Conservation (phyloP, 192 early-diverging fungal genomes). For the Coemansia sp. region DNA sequence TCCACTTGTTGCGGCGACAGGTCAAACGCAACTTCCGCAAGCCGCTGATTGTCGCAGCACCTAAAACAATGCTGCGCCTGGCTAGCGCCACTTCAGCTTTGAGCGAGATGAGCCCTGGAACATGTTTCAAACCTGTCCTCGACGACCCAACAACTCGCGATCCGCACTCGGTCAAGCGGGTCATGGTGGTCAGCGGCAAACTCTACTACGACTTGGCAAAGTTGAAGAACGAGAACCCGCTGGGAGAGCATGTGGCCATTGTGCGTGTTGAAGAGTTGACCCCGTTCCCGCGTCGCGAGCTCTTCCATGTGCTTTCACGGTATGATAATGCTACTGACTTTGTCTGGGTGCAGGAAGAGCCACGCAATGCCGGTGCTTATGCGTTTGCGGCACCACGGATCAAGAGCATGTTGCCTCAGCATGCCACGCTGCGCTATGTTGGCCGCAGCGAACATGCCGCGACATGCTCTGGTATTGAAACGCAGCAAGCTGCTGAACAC, state of each 20-base stretch:
- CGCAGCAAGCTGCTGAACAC: conserved; percentile 68
- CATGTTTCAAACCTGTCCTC: conserved; percentile 82
- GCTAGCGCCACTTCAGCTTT: conserved; percentile 70
- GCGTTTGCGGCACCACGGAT: conserved; percentile 84
- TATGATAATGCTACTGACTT: conserved; percentile 70
- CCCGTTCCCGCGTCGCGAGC: conserved; percentile 80
- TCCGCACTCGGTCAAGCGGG: conserved; percentile 51
- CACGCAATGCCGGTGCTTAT: conserved; percentile 90
- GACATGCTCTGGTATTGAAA: conserved; percentile 74
- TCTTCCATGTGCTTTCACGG: conserved; percentile 63
- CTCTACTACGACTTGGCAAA: conserved; percentile 91
- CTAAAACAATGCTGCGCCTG: conserved; percentile 70
- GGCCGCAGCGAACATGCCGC: conserved; percentile 73
- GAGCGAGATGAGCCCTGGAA: conserved; percentile 85
- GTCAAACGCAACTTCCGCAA: conserved; percentile 88
- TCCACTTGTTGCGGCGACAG: conserved; percentile 92
- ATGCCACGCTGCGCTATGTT: conserved; percentile 64
- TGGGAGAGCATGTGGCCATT: conserved; percentile 74
- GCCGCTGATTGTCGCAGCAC: conserved; percentile 82
- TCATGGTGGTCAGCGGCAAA: conserved; percentile 89
- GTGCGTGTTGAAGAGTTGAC: conserved; percentile 90
- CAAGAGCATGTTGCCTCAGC: conserved; percentile 65
- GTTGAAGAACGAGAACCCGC: conserved; percentile 63
- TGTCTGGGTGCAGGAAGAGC: conserved; percentile 88
- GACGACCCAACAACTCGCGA: conserved; percentile 60